These are phyloP conservation scores for Fusarium compactum DNA, from an alignment of 2,329 filamentous ascomycete species.

Conservation along the genomic window DNA sequence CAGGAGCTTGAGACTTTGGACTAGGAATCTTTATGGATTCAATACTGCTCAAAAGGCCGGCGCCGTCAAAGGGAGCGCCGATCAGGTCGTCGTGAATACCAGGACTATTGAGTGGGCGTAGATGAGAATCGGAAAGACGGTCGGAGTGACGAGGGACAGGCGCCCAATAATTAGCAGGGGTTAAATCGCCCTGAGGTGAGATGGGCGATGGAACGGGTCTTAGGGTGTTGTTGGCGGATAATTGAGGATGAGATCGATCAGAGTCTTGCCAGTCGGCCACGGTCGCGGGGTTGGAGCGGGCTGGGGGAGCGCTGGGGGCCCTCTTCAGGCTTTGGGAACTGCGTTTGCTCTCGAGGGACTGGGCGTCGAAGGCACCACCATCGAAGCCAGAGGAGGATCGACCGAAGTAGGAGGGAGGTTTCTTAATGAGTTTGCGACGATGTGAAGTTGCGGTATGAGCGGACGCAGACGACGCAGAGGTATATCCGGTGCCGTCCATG, in stretches of 20 bases:
- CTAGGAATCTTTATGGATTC: conserved; percentile 62
- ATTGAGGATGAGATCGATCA: conserved; percentile 47
- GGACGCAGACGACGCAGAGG: conserved; percentile 45
- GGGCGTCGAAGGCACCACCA: conserved; percentile 63
- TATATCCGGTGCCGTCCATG: conserved; percentile 62
- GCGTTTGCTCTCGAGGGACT: conserved; percentile 70
- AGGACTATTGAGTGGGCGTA: conserved; percentile 43
- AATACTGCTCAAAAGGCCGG: conserved; percentile 70
- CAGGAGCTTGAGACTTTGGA: conserved; percentile 44
- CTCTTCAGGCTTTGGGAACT: conserved; percentile 73
- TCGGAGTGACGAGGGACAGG: conserved; percentile 46
- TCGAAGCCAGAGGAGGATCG: conserved; percentile 64
- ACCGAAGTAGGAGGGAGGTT: conserved; percentile 65
- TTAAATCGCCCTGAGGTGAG: conserved; percentile 60
- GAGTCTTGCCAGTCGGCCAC: conserved; percentile 60
- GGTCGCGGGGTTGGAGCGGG: conserved; percentile 61
- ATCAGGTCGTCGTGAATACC: conserved; percentile 67
- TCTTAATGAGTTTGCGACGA: conserved; percentile 73
- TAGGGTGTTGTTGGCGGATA: conserved; percentile 57
- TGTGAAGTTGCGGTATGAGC: conserved; percentile 61
- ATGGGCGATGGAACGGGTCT: conserved; percentile 62
- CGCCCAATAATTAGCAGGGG: conserved; percentile 51
- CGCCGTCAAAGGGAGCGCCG: conserved; percentile 74
- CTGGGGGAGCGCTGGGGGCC: conserved; percentile 69
- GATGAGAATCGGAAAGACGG: conserved; percentile 47